Evolutionary conservation across 2,329 filamentous ascomycete genomes (phyloP), one percentile per base, ranked within the genome.

Genomic region (Phialocephala subalpina): DNA sequence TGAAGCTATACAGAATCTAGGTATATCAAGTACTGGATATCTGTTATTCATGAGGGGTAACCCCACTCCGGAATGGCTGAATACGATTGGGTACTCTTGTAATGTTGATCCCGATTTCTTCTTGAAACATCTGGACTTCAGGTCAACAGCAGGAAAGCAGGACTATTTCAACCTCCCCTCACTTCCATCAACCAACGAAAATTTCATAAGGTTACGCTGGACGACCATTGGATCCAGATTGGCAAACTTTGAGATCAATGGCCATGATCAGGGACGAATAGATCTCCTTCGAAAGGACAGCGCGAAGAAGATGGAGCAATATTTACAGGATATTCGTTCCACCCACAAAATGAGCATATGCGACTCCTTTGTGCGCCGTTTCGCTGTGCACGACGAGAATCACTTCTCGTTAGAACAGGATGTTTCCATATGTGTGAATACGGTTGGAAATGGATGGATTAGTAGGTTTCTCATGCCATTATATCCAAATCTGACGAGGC

Each of bases 101-200:
- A 58, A 62, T 14, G 58, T 67, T 45, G 62, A 67, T 60, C 65
- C 65, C n/a, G 65, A 67, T 55, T 67, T 62, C 47, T 63, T 67
- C 29, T 16, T 42, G 20, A 20, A 53, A 16, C 65, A 67, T 55
- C 60, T 67, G n/a, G 58, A 67, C 53, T 67, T 67, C 53, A 40
- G 65, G 35, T 33, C 29, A 38, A 20, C 56, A 20, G n/a, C 22
- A 12, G 38, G 33, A 20, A 29, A 20, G n/a, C 53, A 14, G 20
- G 53, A 56, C 12, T 56, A 56, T 56, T 56, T 33, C 25, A 11
- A 11, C 22, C n/a, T 56, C 7, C 53, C 53, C 12, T 29, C 22
- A 11, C 12, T 56, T 14, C 53, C 53, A 22, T 45, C 56, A 5
- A 16, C 33, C 25, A 12, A 22, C 14, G 20, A 14, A 9, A 40